Conservation (phyloP, 2,329 filamentous ascomycete genomes). For the Chaetomiaceae sp. region DNA sequence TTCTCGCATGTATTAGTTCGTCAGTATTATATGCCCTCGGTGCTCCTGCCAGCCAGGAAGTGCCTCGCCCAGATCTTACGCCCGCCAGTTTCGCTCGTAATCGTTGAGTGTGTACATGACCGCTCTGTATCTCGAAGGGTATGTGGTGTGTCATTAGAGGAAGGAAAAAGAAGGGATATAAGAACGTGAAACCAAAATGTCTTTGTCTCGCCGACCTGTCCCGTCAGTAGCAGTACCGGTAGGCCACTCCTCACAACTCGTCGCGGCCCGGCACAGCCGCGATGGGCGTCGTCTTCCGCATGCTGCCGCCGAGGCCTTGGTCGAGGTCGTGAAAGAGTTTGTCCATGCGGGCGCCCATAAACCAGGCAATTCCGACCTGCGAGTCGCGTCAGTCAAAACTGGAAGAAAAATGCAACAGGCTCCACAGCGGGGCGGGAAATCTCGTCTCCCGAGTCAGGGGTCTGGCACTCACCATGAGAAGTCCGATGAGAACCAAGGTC, state of each 20-base stretch:
- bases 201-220: not conserved
- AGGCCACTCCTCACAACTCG: slow-evolving; percentile 33
- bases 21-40: slow-evolving; percentile 7
- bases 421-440: slow-evolving; percentile 12
- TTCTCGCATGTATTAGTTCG: slow-evolving; percentile 11
- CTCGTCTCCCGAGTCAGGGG: not conserved
- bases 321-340: slow-evolving; percentile 54
- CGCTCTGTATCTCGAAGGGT: slow-evolving; percentile 1
- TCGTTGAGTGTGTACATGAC: slow-evolving; percentile 15
- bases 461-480: slow-evolving; percentile 73
- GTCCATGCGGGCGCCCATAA: slow-evolving; percentile 80
- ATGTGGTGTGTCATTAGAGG: slow-evolving; percentile 19
- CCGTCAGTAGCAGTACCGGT: not conserved
- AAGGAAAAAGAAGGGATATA: slow-evolving; percentile 5
- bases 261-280: slow-evolving; percentile 25
- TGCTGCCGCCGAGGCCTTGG: slow-evolving; percentile 16
- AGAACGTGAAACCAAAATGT: slow-evolving; percentile 6
- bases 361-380: slow-evolving; percentile 73
- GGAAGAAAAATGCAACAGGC: not conserved
- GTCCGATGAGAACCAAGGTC: slow-evolving; percentile 67
- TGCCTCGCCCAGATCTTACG: not conserved
- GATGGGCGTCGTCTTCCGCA: not conserved
- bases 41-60: not conserved
- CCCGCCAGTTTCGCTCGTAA: slow-evolving; percentile 1
- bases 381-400: slow-evolving; percentile 10